A percentile compares a stretch with the other conserved stretches of the same genome.
Conservation (phyloP, 257 asterid genomes). For the Echites panduratus region DNA sequence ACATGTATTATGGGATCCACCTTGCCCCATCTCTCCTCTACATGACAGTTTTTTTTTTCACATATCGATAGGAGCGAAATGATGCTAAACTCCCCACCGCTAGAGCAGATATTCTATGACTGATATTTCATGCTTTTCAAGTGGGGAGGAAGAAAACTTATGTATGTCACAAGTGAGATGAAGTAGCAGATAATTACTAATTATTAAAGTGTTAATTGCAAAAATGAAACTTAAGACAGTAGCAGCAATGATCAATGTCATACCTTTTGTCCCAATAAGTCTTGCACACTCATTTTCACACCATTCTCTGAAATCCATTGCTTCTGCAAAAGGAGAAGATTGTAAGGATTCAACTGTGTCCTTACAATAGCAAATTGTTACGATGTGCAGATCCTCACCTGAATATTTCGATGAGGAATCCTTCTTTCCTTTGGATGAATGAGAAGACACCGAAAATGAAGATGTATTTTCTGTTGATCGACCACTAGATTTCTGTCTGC, state of each 20-base stretch:
- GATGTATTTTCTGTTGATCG: constrained; percentile 39
- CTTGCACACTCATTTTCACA: constrained; percentile 88
- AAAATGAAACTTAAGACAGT: neutral
- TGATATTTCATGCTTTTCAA: neutral
- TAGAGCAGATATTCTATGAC: neutral
- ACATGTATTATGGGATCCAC: neutral
- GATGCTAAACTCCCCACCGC: neutral
- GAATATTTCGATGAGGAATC: constrained; percentile 48
- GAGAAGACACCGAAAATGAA: constrained; percentile 44
- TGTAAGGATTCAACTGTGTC: neutral
- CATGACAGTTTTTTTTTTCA: neutral
- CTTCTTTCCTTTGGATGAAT: constrained; percentile 58
- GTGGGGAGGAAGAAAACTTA: neutral
- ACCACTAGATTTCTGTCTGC: constrained; percentile 47
- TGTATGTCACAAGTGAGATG: neutral
- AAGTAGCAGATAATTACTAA: neutral
- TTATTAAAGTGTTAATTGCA: neutral
- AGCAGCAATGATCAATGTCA: neutral
- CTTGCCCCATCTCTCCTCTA: neutral
- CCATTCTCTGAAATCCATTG: constrained; percentile 85
- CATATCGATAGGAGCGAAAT: neutral
- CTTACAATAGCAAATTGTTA: neutral
- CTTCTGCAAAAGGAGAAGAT: constrained; percentile 47
- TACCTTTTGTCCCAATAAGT: constrained; percentile 88
- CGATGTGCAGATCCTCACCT: constrained; percentile 34